Base-by-base conservation (phyloP, 78 protist genomes). In the Blattamonas nauphoetae region DNA sequence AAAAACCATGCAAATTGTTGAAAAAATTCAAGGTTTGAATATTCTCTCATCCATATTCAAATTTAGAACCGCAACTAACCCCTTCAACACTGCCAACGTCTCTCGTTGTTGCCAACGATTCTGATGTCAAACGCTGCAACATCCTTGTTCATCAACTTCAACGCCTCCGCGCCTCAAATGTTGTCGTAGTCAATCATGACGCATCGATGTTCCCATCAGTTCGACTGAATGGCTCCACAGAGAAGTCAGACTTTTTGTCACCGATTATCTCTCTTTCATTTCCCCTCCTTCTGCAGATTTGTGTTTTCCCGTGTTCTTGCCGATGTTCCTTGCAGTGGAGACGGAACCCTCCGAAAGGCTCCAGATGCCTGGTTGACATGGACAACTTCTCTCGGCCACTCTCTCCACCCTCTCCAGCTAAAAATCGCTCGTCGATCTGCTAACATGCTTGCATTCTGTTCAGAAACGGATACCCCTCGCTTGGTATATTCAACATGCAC, bases 401-500 rank as follows among this genome's bases (percentile, higher is more conserved):
- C 29, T 42, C 87, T 88, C 45, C 94, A 91, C 88, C 1, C 41
- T n/a, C 86, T 93, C 33, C 99, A 98, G 92, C 1, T 89, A 33
- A 88, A 77, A 78, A 91, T 98, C 34, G 95, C 95, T 34, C 2
- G 33, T 41, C 90, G 97, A 21, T 97, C 94, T 0, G 29, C 89
- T 2, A 78, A 92, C 71, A 83, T 96, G 63, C 87, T 95, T 45
- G 71, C 71, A 55, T 11, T 21, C 21, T 11, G 21, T 29, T 29
- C 11, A 21, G 71, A 55, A 55, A 55, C 11, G 21, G 71, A 55
- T 55, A 21, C 11, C 11, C 71, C 71, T 11, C 33, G 81, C 36
- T 45, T 97, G 44, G 99, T 96, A 0, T 98, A 98, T 91, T 93
- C 97, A 2, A 98, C 99, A 1, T 98, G 99, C 93, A 93, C 97